Conservation (phyloP, 768 basidiomycete genomes). For the Hygrophorus pudorinus region DNA sequence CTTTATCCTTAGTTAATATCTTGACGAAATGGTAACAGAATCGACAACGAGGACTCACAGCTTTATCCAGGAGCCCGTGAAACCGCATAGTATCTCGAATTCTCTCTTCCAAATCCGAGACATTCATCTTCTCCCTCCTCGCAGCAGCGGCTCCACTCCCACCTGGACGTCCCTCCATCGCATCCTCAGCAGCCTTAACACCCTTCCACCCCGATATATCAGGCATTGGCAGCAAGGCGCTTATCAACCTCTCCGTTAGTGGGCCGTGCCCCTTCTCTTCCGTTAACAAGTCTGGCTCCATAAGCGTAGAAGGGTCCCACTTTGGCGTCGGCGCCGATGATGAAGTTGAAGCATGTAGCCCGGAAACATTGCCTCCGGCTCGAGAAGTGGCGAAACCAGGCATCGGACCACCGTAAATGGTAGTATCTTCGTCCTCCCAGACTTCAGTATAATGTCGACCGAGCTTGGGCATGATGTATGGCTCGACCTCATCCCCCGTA, state of each 20-base stretch:
- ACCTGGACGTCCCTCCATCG: slow-evolving; percentile 75
- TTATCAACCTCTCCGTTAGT: slow-evolving; percentile 76
- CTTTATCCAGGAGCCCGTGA: slow-evolving; percentile 58
- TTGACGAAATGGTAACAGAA: not conserved
- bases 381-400: slow-evolving; percentile 14
- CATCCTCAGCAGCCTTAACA: slow-evolving; percentile 76
- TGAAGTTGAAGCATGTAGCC: slow-evolving; percentile 10
- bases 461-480: slow-evolving; percentile 77
- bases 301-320: slow-evolving; percentile 78
- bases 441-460: slow-evolving; percentile 81
- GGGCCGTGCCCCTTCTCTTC: slow-evolving; percentile 83
- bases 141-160: slow-evolving; percentile 73
- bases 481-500: slow-evolving; percentile 83
- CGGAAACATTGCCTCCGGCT: slow-evolving; percentile 23
- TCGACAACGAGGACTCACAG: slow-evolving; percentile 39
- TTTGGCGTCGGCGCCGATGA: slow-evolving; percentile 48
- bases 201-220: slow-evolving; percentile 60
- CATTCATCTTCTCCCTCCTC: slow-evolving; percentile 64
- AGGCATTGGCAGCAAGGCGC: slow-evolving; percentile 63
- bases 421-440: slow-evolving; percentile 89
- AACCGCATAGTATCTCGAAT: slow-evolving; percentile 69
- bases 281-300: slow-evolving; percentile 54
- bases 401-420: slow-evolving; percentile 27
- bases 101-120: slow-evolving; percentile 68
- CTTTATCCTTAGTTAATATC: slow-evolving; percentile 22